A percentile compares a stretch with the other conserved stretches of the same genome.
Conservation (phyloP, 768 basidiomycete genomes). For the Pleurotus citrinopileatus region DNA sequence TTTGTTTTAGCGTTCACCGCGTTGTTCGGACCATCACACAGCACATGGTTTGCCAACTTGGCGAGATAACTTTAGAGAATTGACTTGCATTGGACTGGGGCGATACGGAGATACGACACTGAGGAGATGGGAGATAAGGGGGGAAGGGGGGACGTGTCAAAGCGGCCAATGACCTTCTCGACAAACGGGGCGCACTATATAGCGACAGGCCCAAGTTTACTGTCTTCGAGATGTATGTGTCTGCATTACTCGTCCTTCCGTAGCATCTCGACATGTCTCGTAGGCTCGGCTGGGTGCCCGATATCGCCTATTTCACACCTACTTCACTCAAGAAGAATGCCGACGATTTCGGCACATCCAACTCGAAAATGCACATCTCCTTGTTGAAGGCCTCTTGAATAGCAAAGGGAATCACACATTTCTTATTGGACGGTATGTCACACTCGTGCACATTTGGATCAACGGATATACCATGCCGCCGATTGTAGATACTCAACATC, state of each 20-base stretch:
- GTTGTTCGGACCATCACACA: too few species aligned
- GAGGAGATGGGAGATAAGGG: too few species aligned
- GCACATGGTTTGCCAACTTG: too few species aligned
- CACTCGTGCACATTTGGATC: too few species aligned
- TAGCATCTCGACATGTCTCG: too few species aligned
- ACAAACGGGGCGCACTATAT: constrained; percentile 19
- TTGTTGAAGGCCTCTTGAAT: not conserved
- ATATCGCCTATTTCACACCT: not conserved
- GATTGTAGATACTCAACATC: constrained; percentile 14
- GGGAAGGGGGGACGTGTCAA: too few species aligned
- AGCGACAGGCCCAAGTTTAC: constrained; percentile 15
- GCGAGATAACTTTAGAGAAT: too few species aligned
- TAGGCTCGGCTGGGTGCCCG: not conserved
- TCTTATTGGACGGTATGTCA: not conserved
- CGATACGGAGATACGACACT: too few species aligned
- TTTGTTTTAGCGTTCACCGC: too few species aligned
- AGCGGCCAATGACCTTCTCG: constrained; percentile 19
- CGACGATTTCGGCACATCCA: not conserved
- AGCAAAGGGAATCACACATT: not conserved
- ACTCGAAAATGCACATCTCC: not conserved
- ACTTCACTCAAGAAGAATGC: not conserved
- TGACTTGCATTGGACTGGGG: too few species aligned
- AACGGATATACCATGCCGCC: too few species aligned
- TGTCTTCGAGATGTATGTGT: not conserved
- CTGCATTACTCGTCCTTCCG: too few species aligned